phyloP scores from a whole-genome alignment of 306 rosid species.

The Quercus mongolica region DNA sequence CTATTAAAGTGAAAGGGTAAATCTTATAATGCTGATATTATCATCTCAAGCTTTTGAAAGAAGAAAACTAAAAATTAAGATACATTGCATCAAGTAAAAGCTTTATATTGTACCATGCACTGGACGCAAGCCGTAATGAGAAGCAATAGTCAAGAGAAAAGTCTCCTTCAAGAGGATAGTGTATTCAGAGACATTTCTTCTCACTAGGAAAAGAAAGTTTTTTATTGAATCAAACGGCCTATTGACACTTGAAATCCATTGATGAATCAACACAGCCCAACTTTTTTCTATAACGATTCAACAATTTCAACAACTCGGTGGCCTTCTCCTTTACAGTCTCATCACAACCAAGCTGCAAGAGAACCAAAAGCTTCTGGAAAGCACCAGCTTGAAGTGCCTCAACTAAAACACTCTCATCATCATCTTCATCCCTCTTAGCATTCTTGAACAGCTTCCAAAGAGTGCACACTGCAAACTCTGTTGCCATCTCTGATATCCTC shows the following conservation, averaged over 20 bases:
- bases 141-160: too few species aligned
- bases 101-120: too few species aligned
- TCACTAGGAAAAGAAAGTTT: conserved; percentile 19
- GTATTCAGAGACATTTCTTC: neutral
- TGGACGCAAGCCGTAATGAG: too few species aligned
- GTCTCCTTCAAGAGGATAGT: too few species aligned
- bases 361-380: conserved; percentile 73
- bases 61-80: too few species aligned
- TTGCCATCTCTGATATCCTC: conserved; percentile 58
- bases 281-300: conserved; percentile 53
- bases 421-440: conserved; percentile 24
- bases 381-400: conserved; percentile 73
- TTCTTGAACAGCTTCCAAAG: conserved; percentile 65
- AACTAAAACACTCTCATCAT: conserved; percentile 29
- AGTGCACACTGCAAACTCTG: conserved; percentile 54
- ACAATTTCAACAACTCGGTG: conserved; percentile 60
- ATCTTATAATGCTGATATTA: too few species aligned
- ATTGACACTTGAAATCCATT: conserved; percentile 60
- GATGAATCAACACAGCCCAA: conserved; percentile 69
- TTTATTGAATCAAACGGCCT: conserved; percentile 45
- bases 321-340: conserved; percentile 63
- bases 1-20: too few species aligned
- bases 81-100: too few species aligned
- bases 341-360: conserved; percentile 76
- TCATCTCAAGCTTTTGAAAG: too few species aligned